Evolutionary conservation across 805 yeast genomes (phyloP).

Genomic region (Groenewaldozyma salmanticensis): DNA sequence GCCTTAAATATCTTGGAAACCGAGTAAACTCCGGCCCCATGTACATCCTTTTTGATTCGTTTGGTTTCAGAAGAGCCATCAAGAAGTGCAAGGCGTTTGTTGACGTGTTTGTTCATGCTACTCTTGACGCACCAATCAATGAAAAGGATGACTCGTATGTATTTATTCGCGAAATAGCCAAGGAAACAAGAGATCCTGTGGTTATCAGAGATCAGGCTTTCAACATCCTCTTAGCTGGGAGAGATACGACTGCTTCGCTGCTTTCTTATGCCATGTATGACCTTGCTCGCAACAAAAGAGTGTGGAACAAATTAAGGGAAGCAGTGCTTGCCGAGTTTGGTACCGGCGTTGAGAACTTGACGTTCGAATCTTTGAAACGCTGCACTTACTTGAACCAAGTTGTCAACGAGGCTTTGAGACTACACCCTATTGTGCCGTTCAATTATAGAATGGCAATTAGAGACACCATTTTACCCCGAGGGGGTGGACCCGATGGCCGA

Average conservation of each 20-base stretch:
- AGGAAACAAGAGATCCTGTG: constrained; percentile 38
- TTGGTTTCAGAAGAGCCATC: too few species aligned
- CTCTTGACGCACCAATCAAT: constrained; percentile 20
- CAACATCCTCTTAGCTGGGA: constrained; percentile 43
- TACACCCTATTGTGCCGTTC: constrained; percentile 44
- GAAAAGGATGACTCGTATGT: constrained; percentile 31
- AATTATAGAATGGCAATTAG: constrained; percentile 38
- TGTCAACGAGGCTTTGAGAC: constrained; percentile 39
- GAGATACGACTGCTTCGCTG: constrained; percentile 47
- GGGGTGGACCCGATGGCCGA: constrained; percentile 37
- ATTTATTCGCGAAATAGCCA: constrained; percentile 39
- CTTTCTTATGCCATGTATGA: constrained; percentile 38
- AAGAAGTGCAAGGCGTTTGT: too few species aligned
- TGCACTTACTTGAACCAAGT: constrained; percentile 39
- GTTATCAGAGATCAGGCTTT: constrained; percentile 42
- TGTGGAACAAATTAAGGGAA: constrained; percentile 28
- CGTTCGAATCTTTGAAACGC: constrained; percentile 41
- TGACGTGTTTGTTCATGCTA: constrained; percentile 33
- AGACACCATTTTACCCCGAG: constrained; percentile 41
- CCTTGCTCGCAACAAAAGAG: constrained; percentile 32
- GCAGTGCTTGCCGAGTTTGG: constrained; percentile 31
- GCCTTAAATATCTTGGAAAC: too few species aligned
- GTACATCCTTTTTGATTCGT: constrained; percentile 22
- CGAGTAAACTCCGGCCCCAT: too few species aligned
- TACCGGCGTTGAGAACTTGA: constrained; percentile 19